Conservation (phyloP, 2,329 filamentous ascomycete species). For the Ophiosphaerella korrae region DNA sequence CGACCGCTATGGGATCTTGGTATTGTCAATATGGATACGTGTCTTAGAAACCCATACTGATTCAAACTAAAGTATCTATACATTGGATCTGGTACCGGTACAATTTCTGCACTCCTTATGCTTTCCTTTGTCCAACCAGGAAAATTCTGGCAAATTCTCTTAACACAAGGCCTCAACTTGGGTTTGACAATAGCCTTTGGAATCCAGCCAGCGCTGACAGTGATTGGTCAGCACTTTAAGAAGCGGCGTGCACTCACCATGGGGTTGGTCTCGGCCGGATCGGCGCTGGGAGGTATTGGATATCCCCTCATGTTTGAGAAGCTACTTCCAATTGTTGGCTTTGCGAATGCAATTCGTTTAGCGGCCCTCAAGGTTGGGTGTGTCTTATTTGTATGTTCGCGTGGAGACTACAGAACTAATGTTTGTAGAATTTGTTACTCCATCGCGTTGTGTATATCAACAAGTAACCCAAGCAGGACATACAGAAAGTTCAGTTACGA, state of each 20-base stretch:
- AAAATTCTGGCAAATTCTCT: slow-evolving; percentile 50
- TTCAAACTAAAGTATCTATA: slow-evolving; percentile 31
- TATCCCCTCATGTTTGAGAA: slow-evolving; percentile 63
- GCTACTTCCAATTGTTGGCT: slow-evolving; percentile 61
- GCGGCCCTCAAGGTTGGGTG: slow-evolving; percentile 59
- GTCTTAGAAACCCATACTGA: not conserved
- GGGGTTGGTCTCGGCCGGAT: slow-evolving; percentile 51
- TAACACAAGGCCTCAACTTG: slow-evolving; percentile 53
- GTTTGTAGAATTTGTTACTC: slow-evolving; percentile 56
- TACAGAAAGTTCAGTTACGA: slow-evolving; percentile 11
- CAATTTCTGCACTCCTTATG: slow-evolving; percentile 22
- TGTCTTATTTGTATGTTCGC: slow-evolving; percentile 42
- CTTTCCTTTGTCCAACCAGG: slow-evolving; percentile 31
- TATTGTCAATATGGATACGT: slow-evolving; percentile 28
- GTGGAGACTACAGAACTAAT: slow-evolving; percentile 53
- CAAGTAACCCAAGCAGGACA: slow-evolving; percentile 18
- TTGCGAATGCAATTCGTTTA: slow-evolving; percentile 65
- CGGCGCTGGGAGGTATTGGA: slow-evolving; percentile 55
- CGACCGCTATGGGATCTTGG: slow-evolving; percentile 65
- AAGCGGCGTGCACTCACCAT: slow-evolving; percentile 50
- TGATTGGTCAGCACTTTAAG: slow-evolving; percentile 52
- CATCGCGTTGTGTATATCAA: slow-evolving; percentile 43
- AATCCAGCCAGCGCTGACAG: slow-evolving; percentile 50
- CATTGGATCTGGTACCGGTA: slow-evolving; percentile 30
- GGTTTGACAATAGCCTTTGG: slow-evolving; percentile 51